Evolutionary conservation across 2,329 filamentous ascomycete species (phyloP), one percentile per base, ranked within the genome.

Genomic region (Cryoendolithus antarcticus): DNA sequence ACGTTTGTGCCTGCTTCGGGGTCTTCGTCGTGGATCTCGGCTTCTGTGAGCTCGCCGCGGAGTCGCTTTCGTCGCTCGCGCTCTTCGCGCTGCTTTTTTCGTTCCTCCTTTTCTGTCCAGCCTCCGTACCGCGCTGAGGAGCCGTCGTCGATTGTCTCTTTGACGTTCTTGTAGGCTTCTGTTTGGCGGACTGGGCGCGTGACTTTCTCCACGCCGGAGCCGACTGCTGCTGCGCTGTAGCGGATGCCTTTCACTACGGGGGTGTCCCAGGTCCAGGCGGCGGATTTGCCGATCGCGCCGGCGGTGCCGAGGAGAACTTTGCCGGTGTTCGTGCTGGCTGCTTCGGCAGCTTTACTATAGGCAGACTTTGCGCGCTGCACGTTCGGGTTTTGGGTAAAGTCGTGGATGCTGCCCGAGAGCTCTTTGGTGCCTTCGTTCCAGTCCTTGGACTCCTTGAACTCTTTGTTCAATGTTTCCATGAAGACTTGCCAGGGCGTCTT

Each of bases 401-500:
- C 80, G 57, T 94, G 82, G 11, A 89, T 86, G 4, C 82, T 84
- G 35, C 84, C 85, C 11, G 85, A 83, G 32, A 98, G 74, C 49
- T 91, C 85, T 67, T 98, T 96, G 31, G 89, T 98, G 32, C 86
- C 93, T 58, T 98, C 91, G 57, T 98, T 94, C 91, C 91, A 98
- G 62, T 98, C 91, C 59, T 96, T 94, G 10, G 88, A 96, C 38
- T 86, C 83, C 62, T 95, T 86, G 66, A 98, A 93, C 64, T 98
- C 91, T 41, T 72, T 74, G 61, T 85, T 77, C 64, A 98, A 75
- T 11, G 91, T 98, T 58, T 98, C 91, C 56, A 85, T 85, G 67
- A 98, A 98, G 27, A 98, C 91, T 61, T 96, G 86, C 88, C 91
- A 96, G 39, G 91, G 91, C 3, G 89, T 91, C 71, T 98, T 98